A percentile compares a stretch with the other conserved stretches of the same genome.
Conservation (phyloP, 495 filamentous ascomycete species). For the Penicillium daleae region DNA sequence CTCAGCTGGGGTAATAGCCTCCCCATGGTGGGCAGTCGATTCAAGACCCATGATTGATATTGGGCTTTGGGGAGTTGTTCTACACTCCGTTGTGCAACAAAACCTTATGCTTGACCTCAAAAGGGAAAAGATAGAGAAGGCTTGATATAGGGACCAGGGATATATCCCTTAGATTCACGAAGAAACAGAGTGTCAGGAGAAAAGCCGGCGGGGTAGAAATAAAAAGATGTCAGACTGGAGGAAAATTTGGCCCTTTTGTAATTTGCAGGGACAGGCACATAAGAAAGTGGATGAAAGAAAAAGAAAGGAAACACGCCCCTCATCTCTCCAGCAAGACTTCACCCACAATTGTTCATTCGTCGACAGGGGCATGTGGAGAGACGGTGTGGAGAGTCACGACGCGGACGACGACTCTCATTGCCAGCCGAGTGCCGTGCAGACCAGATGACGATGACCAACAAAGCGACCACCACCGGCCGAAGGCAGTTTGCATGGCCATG, state of each 20-base stretch:
- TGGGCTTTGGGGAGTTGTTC: neutral
- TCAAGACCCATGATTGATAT: constrained; percentile 40
- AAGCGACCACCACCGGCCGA: constrained; percentile 22
- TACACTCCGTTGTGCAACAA: neutral
- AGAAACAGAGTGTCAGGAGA: constrained; percentile 1
- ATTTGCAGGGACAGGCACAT: neutral
- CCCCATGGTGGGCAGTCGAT: constrained; percentile 41
- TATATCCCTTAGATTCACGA: neutral
- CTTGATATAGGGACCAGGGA: neutral
- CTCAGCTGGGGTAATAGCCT: constrained; percentile 41
- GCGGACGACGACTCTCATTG: constrained; percentile 9
- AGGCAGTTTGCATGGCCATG: constrained; percentile 21
- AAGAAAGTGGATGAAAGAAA: constrained; percentile 5
- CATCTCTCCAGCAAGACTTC: constrained; percentile 12
- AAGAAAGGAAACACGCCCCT: constrained; percentile 3
- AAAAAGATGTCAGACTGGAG: constrained; percentile 5
- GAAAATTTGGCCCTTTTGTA: constrained; percentile 31
- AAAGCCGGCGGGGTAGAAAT: constrained; percentile 25
- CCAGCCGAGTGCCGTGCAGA: constrained; percentile 11
- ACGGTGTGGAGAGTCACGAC: constrained; percentile 26
- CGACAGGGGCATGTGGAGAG: constrained; percentile 23
- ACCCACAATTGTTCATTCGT: constrained; percentile 4
- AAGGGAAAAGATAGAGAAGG: neutral
- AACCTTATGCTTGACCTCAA: neutral
- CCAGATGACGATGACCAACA: constrained; percentile 5